These are phyloP conservation scores for Plasmodium inui DNA, from an alignment of 169 alveolate species.

Conservation along the genomic window DNA sequence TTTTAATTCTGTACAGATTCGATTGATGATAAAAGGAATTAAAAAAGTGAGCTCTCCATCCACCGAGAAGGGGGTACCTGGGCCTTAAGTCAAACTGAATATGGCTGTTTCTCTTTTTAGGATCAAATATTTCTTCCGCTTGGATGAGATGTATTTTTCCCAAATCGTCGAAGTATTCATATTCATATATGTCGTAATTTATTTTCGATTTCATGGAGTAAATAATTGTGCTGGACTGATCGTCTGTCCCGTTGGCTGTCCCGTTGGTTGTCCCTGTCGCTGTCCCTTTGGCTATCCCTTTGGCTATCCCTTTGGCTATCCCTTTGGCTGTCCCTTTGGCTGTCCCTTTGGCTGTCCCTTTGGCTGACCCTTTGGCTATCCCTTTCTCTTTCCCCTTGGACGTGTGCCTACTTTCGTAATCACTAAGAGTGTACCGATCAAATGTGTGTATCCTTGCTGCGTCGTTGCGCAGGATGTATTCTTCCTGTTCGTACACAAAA, in stretches of 20 bases:
- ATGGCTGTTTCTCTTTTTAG: constrained; percentile 4
- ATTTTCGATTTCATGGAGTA: constrained; percentile 43
- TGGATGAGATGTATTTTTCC: constrained; percentile 56
- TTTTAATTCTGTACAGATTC: constrained; percentile 37
- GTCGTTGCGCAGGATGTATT: constrained; percentile 46
- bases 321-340: too few relatives aligned
- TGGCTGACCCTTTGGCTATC: too few relatives aligned
- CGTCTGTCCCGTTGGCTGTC: neutral
- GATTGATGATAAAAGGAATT: constrained; percentile 51
- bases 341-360: too few relatives aligned
- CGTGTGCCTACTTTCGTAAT: constrained; percentile 33
- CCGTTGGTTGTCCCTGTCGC: too few relatives aligned
- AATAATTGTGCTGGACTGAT: constrained; percentile 15
- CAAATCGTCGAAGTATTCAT: constrained; percentile 59
- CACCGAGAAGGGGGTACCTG: constrained; percentile 81
- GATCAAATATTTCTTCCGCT: constrained; percentile 59
- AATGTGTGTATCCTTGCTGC: constrained; percentile 46
- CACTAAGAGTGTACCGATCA: constrained; percentile 63
- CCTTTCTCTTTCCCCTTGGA: neutral
- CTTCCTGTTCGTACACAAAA: constrained; percentile 66
- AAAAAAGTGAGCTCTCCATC: constrained; percentile 77
- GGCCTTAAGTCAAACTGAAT: constrained; percentile 72
- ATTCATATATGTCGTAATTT: constrained; percentile 40
- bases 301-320: too few relatives aligned
- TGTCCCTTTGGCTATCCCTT: too few relatives aligned